A percentile compares a stretch with the other conserved stretches of the same genome.
phyloP scores from a whole-genome alignment of 1,139 yeast species.

The Sugiyamaella sp. region DNA sequence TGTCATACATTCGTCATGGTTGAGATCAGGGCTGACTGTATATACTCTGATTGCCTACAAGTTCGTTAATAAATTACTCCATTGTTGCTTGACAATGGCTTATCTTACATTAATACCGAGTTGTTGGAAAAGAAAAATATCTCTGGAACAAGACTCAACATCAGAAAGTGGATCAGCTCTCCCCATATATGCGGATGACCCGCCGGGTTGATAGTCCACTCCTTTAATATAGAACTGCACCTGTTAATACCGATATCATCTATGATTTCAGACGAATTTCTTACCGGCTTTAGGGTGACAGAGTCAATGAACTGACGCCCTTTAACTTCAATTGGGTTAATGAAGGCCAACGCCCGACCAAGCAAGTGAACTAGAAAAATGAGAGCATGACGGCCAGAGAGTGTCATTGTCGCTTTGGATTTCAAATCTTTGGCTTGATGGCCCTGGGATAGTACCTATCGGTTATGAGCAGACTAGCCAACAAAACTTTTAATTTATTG shows the following conservation, averaged over 20 bases:
- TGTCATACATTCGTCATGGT: conserved; percentile 92
- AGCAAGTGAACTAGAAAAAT: not conserved
- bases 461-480: too few relatives aligned
- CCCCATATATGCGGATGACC: conserved; percentile 63
- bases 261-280: conserved; percentile 35
- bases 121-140: conserved; percentile 69
- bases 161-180: conserved; percentile 73
- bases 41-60: conserved; percentile 82
- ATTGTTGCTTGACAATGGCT: not conserved
- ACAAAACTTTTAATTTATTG: not conserved
- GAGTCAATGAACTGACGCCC: conserved; percentile 78
- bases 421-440: too few relatives aligned
- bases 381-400: not conserved
- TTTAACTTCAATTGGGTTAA: conserved; percentile 47
- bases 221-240: conserved; percentile 80
- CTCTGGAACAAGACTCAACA: conserved; percentile 69
- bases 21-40: conserved; percentile 76
- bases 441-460: too few relatives aligned
- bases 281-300: conserved; percentile 72
- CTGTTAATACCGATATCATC: too few relatives aligned
- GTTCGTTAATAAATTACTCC: conserved; percentile 35
- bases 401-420: not conserved
- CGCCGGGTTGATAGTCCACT: conserved; percentile 88
- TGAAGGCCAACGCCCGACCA: conserved; percentile 5
- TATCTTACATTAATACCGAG: conserved; percentile 68